Conservation (phyloP, 352 stramenopile species). For the Globisporangium iwayamae region DNA sequence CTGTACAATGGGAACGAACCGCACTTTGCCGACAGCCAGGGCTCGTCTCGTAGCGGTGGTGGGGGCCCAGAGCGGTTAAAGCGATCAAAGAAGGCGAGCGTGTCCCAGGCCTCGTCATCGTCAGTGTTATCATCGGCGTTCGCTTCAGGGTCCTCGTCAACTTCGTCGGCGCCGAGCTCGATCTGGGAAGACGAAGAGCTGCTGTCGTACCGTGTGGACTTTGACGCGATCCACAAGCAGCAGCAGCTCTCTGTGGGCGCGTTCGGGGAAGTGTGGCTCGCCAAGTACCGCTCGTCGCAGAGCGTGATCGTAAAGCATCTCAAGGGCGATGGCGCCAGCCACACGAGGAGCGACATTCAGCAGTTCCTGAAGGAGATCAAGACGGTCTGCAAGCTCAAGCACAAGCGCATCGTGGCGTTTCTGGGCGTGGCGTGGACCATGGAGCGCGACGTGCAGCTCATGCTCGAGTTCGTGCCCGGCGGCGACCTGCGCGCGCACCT, state of each 20-base stretch:
- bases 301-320: constrained; percentile 13
- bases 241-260: constrained; percentile 15
- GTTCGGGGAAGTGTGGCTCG: constrained; percentile 26
- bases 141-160: background rate
- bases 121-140: background rate
- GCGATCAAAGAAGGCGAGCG: background rate
- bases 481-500: constrained; percentile 17
- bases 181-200: constrained; percentile 12
- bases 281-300: constrained; percentile 11
- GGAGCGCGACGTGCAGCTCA: constrained; percentile 13
- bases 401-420: constrained; percentile 21
- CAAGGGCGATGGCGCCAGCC: background rate
- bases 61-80: background rate
- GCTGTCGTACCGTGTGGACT: constrained; percentile 15
- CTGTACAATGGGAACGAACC: background rate
- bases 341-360: constrained; percentile 4
- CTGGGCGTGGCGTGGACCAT: constrained; percentile 21
- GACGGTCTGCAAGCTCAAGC: constrained; percentile 6
- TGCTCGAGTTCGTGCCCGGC: constrained; percentile 22
- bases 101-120: background rate
- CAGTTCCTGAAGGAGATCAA: constrained; percentile 16
- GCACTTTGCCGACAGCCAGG: background rate
- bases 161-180: background rate
- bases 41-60: background rate
- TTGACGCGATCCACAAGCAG: constrained; percentile 9